Conservation (phyloP, 208 protist species). For the Trypanosomatidae sp. region DNA sequence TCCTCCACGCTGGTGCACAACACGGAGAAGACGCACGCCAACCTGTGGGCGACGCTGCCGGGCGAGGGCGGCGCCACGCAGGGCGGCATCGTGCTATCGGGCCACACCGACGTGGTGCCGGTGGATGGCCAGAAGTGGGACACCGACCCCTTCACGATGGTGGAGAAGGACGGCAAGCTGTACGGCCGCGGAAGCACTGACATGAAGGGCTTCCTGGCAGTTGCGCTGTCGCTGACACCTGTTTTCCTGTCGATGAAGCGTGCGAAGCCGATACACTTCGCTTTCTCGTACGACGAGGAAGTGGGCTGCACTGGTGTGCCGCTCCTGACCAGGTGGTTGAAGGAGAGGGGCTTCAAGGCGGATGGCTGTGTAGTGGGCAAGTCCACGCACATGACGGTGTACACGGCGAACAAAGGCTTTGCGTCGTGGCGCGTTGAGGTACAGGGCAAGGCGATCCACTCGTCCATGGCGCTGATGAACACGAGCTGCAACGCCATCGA, state of each 20-base stretch:
- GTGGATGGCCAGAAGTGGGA: conserved; percentile 55
- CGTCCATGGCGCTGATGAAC: conserved; percentile 33
- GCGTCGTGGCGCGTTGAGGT: conserved; percentile 25
- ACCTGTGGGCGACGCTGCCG: conserved; percentile 57
- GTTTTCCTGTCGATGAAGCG: conserved; percentile 38
- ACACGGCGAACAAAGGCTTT: conserved; percentile 40
- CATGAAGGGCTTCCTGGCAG: conserved; percentile 63
- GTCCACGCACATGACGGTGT: conserved; percentile 11
- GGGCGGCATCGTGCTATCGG: conserved; percentile 60
- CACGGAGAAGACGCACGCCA: conserved; percentile 39
- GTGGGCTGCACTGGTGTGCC: conserved; percentile 35
- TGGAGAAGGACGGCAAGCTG: conserved; percentile 45
- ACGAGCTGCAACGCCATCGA: conserved; percentile 46
- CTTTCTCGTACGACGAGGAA: conserved; percentile 48
- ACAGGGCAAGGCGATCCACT: conserved; percentile 43
- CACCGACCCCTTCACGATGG: conserved; percentile 52
- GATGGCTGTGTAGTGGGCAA: conserved; percentile 39
- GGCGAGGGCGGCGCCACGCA: conserved; percentile 35
- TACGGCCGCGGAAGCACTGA: conserved; percentile 44
- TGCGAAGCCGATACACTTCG: conserved; percentile 43
- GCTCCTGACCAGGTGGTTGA: conserved; percentile 24
- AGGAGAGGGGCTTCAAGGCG: conserved; percentile 25
- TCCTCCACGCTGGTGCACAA: conserved; percentile 38
- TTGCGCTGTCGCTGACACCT: conserved; percentile 33
- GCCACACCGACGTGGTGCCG: conserved; percentile 56